Evolutionary conservation across 179 eudicot species (phyloP).

Genomic region (Monotropa hypopitys): DNA sequence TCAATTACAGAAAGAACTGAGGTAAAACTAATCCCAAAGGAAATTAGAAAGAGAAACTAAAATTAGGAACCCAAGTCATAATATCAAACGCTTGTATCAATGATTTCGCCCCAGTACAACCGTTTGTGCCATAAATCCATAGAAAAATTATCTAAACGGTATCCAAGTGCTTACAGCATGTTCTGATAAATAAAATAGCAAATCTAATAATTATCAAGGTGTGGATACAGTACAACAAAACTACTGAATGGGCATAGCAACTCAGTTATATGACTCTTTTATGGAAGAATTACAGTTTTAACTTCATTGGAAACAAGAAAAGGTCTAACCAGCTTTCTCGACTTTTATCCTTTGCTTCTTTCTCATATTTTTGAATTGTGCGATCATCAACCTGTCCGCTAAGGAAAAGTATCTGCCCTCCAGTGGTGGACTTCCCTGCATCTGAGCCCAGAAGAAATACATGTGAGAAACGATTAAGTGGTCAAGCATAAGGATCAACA

Average conservation of each 20-base stretch:
- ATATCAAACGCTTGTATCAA: background rate
- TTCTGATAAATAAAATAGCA: background rate
- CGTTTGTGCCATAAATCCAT: background rate
- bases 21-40: background rate
- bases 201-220: background rate
- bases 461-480: background rate
- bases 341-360: constrained; percentile 90
- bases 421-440: constrained; percentile 94
- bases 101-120: background rate
- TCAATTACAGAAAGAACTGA: background rate
- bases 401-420: constrained; percentile 87
- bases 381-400: constrained; percentile 96
- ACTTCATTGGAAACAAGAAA: background rate
- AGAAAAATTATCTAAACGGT: background rate
- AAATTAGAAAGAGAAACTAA: background rate
- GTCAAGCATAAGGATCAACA: constrained; percentile 1
- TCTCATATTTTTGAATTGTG: constrained; percentile 87
- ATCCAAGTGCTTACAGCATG: background rate
- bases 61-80: background rate
- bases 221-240: background rate
- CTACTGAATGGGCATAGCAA: background rate
- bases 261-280: background rate
- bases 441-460: constrained; percentile 31
- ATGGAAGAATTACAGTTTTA: background rate
- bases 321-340: constrained; percentile 86